Evolutionary conservation across 2,329 filamentous ascomycete genomes (phyloP), one percentile per base, ranked within the genome.

Genomic region (Dactylonectria estremocensis): DNA sequence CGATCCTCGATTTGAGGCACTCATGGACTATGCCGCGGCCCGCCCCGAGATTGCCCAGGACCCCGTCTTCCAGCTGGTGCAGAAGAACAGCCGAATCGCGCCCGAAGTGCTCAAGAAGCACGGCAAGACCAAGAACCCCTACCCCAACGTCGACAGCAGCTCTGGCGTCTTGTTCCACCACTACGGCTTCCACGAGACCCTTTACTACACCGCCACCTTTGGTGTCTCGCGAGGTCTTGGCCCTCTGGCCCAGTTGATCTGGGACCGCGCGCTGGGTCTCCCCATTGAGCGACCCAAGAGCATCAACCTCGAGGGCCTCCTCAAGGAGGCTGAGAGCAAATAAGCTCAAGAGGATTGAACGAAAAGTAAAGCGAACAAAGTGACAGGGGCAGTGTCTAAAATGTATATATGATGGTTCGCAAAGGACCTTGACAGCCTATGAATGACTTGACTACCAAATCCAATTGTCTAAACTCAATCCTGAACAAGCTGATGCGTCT

Each of bases 251-350:
- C 96, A 99, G 83, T 87, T 99, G 71, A 92, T 99, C 80, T 98
- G 96, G 96, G 95, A 98, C 81, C 90, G 96, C 56, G 95, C 95
- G 16, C 84, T 99, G 70, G 96, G 96, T 61, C 86, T 98, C 79
- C 96, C 96, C 11, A 99, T 99, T 78, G 96, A 99, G 90, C 88
- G 95, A 69, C 96, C 96, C 56, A 99, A 99, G 93, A 97, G 94
- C 83, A 97, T 98, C 80, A 96, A 97, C 83, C 86, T 99, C 63
- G 88, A 93, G 81, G 95, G 95, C 11, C 84, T 99, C 73, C 84
- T 97, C 73, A 92, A 95, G 81, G 80, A 89, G 78, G 88, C 87
- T 37, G 87, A 88, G 79, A 79, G 79, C 28, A 74, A 83, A 69
- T 86, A 78, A 77, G 53, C 20, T 35, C 45, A 10, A 10, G 52